Evolutionary conservation across 768 basidiomycete genomes (phyloP).

Genomic region (Clitopilus hobsonii): DNA sequence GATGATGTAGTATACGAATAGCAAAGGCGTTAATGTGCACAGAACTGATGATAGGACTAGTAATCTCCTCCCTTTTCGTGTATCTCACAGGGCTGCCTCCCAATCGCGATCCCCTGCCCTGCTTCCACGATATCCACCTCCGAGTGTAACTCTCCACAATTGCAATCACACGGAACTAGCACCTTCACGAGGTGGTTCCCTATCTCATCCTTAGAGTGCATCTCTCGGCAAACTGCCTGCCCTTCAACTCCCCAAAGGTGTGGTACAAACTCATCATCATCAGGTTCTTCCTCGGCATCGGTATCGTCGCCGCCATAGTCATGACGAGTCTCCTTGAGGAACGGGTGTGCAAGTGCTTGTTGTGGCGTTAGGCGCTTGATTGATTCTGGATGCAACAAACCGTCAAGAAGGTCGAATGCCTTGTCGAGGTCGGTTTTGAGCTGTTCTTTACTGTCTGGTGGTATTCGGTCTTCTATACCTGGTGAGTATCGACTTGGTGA

Average conservation of each 20-base stretch:
- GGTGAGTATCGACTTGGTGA: slow-evolving; percentile 1
- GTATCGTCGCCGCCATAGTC: slow-evolving; percentile 14
- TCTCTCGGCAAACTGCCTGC: slow-evolving; percentile 58
- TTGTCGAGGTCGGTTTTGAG: slow-evolving; percentile 43
- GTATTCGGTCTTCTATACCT: background rate
- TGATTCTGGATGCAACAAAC: slow-evolving; percentile 72
- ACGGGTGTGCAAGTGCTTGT: slow-evolving; percentile 73
- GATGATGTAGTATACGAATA: too few species aligned
- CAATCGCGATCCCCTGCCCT: slow-evolving; percentile 57
- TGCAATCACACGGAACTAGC: slow-evolving; percentile 26
- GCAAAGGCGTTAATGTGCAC: too few species aligned
- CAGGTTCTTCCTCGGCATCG: slow-evolving; percentile 12
- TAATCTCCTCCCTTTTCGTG: slow-evolving; percentile 23
- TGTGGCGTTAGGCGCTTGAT: slow-evolving; percentile 74
- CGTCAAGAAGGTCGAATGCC: slow-evolving; percentile 73
- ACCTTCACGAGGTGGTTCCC: slow-evolving; percentile 51
- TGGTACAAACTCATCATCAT: slow-evolving; percentile 67
- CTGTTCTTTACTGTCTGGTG: background rate
- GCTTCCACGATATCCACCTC: slow-evolving; percentile 28
- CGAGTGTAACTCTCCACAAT: slow-evolving; percentile 19
- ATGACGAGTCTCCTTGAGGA: slow-evolving; percentile 42
- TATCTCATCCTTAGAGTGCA: slow-evolving; percentile 58
- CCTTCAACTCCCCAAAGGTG: slow-evolving; percentile 46
- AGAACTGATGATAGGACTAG: background rate
- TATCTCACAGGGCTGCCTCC: slow-evolving; percentile 58